phyloP scores from a whole-genome alignment of 192 early-diverging fungal species.

The Backusella tarrabulga region DNA sequence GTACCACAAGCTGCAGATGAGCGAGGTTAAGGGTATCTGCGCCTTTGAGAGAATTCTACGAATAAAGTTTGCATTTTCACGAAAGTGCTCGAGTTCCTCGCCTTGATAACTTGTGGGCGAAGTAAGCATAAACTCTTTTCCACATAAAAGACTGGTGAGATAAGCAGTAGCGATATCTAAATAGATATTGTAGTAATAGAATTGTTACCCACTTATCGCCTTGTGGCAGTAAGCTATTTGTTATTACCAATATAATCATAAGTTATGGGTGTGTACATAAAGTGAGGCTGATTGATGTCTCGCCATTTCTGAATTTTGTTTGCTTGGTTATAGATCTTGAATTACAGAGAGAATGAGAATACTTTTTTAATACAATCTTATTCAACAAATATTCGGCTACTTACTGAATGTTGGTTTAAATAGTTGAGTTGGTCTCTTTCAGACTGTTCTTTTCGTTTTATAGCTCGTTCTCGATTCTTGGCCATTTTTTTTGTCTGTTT shows the following conservation, averaged over 20 bases:
- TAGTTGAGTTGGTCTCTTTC: slow-evolving; percentile 27
- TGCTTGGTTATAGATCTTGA: slow-evolving; percentile 35
- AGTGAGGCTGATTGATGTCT: slow-evolving; percentile 34
- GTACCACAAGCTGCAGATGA: slow-evolving; percentile 47
- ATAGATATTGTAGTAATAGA: not conserved
- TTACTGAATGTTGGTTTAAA: slow-evolving; percentile 36
- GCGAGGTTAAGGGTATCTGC: slow-evolving; percentile 47
- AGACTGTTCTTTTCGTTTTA: slow-evolving; percentile 34
- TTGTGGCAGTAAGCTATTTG: too few species aligned
- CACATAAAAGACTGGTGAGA: slow-evolving; percentile 44
- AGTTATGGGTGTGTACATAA: slow-evolving; percentile 35
- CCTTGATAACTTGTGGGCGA: not conserved
- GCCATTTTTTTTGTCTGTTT: slow-evolving; percentile 10
- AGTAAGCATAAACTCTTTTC: slow-evolving; percentile 30
- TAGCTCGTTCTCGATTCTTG: slow-evolving; percentile 15
- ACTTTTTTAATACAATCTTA: not conserved
- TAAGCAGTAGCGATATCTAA: slow-evolving; percentile 49
- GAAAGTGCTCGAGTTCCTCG: not conserved
- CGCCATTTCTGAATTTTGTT: slow-evolving; percentile 37
- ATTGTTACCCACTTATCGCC: not conserved
- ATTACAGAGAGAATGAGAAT: not conserved
- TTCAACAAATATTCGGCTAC: not conserved
- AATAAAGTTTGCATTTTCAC: slow-evolving; percentile 45
- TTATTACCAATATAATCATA: slow-evolving; percentile 47
- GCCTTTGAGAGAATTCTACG: slow-evolving; percentile 44